Evolutionary conservation across 805 yeast species (phyloP), one percentile per base, ranked within the genome.

Genomic region (Hanseniaspora valbyensis): DNA sequence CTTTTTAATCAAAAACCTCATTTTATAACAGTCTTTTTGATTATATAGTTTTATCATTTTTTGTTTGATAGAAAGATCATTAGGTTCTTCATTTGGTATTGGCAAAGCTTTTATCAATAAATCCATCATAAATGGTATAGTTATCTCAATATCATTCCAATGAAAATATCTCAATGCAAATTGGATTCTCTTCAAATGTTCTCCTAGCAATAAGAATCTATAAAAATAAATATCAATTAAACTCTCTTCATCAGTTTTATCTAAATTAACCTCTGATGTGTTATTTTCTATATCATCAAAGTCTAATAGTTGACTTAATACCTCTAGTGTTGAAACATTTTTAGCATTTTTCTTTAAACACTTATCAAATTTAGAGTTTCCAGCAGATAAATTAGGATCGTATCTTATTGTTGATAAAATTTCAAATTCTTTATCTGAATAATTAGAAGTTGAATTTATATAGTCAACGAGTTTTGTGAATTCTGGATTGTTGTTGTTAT

Each of bases 351-450:
- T n/a, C n/a, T n/a, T 58, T 22, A 44, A n/a, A 28, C 18, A 26
- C 28, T 24, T 25, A 30, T 28, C 13, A n/a, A 44, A 37, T 21
- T 44, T 38, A 16, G 19, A 3, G 16, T 14, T 37, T n/a, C 49
- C 42, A 4, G 8, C 25, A 2, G 62, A 42, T 48, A 83, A 61
- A 9, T 61, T 56, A 1, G 94, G 90, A 56, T 85, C 94, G 59
- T 81, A 87, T 44, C 95, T 69, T 34, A 87, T 72, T 2, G 95
- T 80, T 36, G 88, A 75, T 26, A 86, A 65, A 14, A 86, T 62
- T 55, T 78, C 75, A 58, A 83, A 80, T 5, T 69, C 69, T n/a
- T 48, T 48, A 13, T 48, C 29, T 4, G 41, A 26, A 22, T 25
- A 34, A 2, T 21, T 13, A 10, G 25, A 24, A 5, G 24, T 25